Base-by-base conservation (phyloP, 257 asterid species). In the Plantago major region DNA sequence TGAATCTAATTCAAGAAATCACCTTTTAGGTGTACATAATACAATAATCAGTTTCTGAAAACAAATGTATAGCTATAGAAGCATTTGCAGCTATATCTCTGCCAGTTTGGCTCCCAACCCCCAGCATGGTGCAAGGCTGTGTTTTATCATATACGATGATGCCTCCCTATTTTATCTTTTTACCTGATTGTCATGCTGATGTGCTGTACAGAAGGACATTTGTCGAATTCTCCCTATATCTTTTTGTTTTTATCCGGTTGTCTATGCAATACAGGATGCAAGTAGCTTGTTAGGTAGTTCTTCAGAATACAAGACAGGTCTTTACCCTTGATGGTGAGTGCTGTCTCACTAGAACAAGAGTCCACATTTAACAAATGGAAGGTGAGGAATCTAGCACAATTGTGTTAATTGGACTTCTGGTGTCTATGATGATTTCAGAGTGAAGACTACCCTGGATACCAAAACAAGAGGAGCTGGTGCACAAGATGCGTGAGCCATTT, bases 381-480 rank as follows among this genome's bases (percentile, higher is more conserved):
- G 30, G 67, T 82, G 12, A 74, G 11, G 50, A 79, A 75, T 57
- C 75, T 82, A 46, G 89, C 82, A 37, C 13, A 0, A 0, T 11
- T 44, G 5, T 74, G 73, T 46, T 70, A 73, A 15, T 63, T 84
- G n/a, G n/a, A 64, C 8, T 2, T 1, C 33, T 64, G 47, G 11
- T 73, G 1, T 76, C 70, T 26, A 61, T 9, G 78, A 64, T 28
- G 72, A 63, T 16, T 84, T 84, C 85, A 42, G 40, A 78, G 53
- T 16, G 56, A 70, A 42, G 81, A 80, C 64, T 82, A 73, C 69
- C 83, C 87, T 2, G 82, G 87, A 43, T 84, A 82, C 73, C 48
- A 28, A 13, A 75, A 82, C 48, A 84, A 71, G 81, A 70, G 93
- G 94, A n/a, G 71, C 71, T 6, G 74, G 87, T 14, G n/a, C n/a